These are phyloP conservation scores for Blastobotrys arbuscula DNA, from an alignment of 1,139 yeast genomes.

Conservation along the genomic window DNA sequence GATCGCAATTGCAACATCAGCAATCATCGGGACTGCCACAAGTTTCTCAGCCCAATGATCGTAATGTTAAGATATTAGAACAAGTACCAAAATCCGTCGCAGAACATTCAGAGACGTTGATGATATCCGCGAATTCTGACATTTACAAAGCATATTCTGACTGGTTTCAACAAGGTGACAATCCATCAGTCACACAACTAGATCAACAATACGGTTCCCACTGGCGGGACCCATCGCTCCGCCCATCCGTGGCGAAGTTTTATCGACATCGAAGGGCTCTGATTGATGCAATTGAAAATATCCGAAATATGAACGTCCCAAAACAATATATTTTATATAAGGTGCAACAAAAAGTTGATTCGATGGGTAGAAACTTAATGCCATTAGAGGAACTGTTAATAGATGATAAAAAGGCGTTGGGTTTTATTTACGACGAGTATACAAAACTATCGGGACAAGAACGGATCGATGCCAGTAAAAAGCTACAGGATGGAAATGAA, in stretches of 20 bases:
- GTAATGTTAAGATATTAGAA: not conserved
- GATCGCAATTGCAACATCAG: too few relatives aligned
- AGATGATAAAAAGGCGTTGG: not conserved
- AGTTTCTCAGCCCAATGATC: not conserved
- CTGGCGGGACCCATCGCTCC: not conserved
- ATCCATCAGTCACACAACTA: not conserved
- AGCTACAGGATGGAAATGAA: too few relatives aligned
- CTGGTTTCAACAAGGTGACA: not conserved
- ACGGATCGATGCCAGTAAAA: too few relatives aligned
- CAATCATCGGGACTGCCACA: not conserved
- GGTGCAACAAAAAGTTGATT: not conserved
- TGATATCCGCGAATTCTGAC: not conserved
- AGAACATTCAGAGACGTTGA: not conserved
- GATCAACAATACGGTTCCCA: not conserved
- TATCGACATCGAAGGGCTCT: not conserved
- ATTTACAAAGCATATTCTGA: not conserved
- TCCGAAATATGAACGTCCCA: not conserved
- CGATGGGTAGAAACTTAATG: not conserved
- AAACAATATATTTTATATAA: not conserved
- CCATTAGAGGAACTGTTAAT: not conserved
- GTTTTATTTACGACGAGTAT: not conserved
- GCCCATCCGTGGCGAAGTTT: not conserved
- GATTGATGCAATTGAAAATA: not conserved
- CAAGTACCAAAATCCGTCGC: not conserved
- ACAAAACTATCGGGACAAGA: not conserved